Evolutionary conservation across 805 yeast genomes (phyloP).

Genomic region (Huiozyma naganishii): DNA sequence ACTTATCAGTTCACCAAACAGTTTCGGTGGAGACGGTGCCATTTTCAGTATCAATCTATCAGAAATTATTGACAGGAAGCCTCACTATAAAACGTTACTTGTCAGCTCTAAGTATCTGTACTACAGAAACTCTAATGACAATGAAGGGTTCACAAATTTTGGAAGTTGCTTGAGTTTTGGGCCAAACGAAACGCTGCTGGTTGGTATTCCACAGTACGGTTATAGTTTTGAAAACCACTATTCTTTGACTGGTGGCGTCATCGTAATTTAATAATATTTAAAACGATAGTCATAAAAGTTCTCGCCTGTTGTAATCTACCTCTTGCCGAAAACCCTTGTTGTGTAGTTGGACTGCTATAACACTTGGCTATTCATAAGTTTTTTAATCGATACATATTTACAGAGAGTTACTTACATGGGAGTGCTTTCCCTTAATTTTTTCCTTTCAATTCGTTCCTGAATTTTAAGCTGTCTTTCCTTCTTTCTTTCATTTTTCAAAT

Average conservation of each 20-base stretch:
- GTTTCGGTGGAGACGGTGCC: slow-evolving; percentile 29
- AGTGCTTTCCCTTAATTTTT: slow-evolving; percentile 3
- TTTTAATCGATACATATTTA: not conserved
- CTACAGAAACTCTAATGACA: slow-evolving; percentile 3
- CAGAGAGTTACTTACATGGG: not conserved
- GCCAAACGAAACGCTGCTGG: slow-evolving; percentile 21
- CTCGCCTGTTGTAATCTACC: not conserved
- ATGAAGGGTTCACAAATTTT: slow-evolving; percentile 33
- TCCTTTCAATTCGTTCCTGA: slow-evolving; percentile 15
- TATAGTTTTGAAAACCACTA: slow-evolving; percentile 22
- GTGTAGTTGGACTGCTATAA: not conserved
- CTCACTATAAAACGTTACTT: too few relatives aligned
- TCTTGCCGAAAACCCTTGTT: not conserved
- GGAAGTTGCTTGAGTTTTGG: slow-evolving; percentile 31
- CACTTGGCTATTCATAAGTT: not conserved
- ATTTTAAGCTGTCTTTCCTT: slow-evolving; percentile 29
- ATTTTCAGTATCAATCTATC: slow-evolving; percentile 33
- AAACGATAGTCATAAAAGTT: not conserved
- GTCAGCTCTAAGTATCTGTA: not conserved
- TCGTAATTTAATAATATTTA: not conserved
- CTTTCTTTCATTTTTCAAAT: slow-evolving; percentile 26
- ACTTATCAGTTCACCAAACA: slow-evolving; percentile 35
- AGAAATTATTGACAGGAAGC: slow-evolving; percentile 5
- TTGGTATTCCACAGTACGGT: slow-evolving; percentile 32
- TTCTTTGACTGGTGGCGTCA: slow-evolving; percentile 26